A percentile compares a stretch with the other conserved stretches of the same genome.
phyloP scores from a whole-genome alignment of 768 basidiomycete genomes.

The Leccinum incarnatum region DNA sequence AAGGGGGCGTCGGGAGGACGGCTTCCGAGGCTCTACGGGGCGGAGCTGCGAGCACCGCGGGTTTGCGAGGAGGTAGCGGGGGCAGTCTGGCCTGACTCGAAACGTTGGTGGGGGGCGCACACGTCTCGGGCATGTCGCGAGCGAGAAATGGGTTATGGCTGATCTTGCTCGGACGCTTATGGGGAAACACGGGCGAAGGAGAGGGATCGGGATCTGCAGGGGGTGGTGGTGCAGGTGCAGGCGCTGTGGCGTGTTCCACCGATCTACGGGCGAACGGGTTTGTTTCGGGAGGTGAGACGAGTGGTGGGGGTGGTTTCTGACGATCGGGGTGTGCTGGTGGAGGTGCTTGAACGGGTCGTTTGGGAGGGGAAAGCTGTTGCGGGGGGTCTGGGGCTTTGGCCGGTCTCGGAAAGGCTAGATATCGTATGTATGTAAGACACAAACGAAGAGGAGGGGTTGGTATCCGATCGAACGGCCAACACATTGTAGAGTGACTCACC shows the following conservation, averaged over 20 bases:
- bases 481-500: constrained; percentile 42
- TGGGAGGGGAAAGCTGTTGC: constrained; percentile 22
- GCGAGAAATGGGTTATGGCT: constrained; percentile 33
- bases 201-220: constrained; percentile 6
- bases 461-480: not conserved
- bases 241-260: constrained; percentile 9
- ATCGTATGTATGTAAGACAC: not conserved
- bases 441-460: not conserved
- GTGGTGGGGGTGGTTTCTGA: constrained; percentile 21
- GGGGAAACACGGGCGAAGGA: not conserved
- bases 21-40: constrained; percentile 23
- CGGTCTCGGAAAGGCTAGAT: constrained; percentile 19
- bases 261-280: constrained; percentile 30
- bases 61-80: constrained; percentile 38
- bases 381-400: constrained; percentile 5
- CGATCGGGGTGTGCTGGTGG: constrained; percentile 28
- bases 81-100: constrained; percentile 24
- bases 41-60: constrained; percentile 16
- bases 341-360: constrained; percentile 22
- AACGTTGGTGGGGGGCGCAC: not conserved
- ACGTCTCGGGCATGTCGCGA: constrained; percentile 17
- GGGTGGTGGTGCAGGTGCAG: not conserved
- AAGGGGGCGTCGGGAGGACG: constrained; percentile 9
- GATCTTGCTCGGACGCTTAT: constrained; percentile 18
- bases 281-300: constrained; percentile 23